Evolutionary conservation across 306 rosid species (phyloP).

Genomic region (Prunus davidiana): DNA sequence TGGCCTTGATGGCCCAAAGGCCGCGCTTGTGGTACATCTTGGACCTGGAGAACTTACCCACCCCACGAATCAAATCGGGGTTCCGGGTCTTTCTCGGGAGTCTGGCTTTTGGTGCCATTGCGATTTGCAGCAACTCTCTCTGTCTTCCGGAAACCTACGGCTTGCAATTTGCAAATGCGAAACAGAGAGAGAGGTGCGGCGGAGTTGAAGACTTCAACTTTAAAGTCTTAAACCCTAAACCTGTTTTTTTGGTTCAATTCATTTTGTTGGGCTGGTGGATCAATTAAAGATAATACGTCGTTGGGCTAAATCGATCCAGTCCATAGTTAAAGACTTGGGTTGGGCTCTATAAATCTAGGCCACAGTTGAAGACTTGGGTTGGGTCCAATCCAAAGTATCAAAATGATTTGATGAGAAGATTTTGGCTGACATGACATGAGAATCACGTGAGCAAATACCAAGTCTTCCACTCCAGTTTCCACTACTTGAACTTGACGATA

Average conservation of each 20-base stretch:
- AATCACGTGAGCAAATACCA: too few relatives aligned
- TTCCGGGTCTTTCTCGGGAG: slow-evolving; percentile 22
- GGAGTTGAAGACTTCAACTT: neutral
- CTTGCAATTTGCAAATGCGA: neutral
- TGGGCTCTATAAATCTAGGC: too few relatives aligned
- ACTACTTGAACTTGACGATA: too few relatives aligned
- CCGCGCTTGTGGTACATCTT: slow-evolving; percentile 39
- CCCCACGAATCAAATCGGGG: slow-evolving; percentile 35
- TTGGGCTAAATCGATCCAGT: too few relatives aligned
- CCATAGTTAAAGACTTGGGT: too few relatives aligned
- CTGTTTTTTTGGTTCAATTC: neutral
- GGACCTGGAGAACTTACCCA: slow-evolving; percentile 34
- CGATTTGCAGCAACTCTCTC: neutral
- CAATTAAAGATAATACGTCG: neutral
- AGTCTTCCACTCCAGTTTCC: too few relatives aligned
- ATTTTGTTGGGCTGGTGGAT: neutral
- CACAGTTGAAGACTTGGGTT: too few relatives aligned
- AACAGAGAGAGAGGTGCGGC: neutral
- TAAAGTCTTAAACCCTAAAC: neutral
- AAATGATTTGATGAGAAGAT: too few relatives aligned
- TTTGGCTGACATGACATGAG: too few relatives aligned
- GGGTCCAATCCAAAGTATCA: too few relatives aligned
- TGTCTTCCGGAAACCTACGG: neutral
- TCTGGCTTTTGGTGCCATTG: slow-evolving; percentile 31
- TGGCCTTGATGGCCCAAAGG: slow-evolving; percentile 40